Base-by-base conservation (phyloP, 108 stramenopile genomes). In the Discostella pseudostelligera region DNA sequence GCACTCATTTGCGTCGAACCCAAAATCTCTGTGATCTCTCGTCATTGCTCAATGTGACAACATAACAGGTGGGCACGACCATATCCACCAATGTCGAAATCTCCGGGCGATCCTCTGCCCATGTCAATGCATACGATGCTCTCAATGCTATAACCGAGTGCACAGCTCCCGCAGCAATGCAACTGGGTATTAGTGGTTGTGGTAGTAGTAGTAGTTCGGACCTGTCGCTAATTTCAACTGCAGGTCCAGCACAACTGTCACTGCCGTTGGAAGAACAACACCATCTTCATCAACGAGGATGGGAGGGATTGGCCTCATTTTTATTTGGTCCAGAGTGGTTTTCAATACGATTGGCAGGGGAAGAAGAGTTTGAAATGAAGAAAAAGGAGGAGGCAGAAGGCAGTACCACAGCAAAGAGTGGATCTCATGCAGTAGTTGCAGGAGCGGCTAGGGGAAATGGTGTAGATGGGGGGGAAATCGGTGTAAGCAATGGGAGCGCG, bases 271-370 rank as follows among this genome's bases (percentile, higher is more conserved):
- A 54, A 10, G 24, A 53, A 1, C 21, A 44, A 39, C 13, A 50
- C 5, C 39, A 55, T 40, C 21, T 11, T 37, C 39, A 48, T 0
- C 40, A 32, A 60, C 28, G 72, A 29, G 71, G 73, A 62, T 94
- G 89, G 93, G 81, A 87, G 65, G 85, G 83, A 8, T 70, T 94
- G 43, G 93, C 89, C 3, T 66, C 70, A 0, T 94, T 94, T 81
- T 69, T 80, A 25, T 94, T 89, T 76, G 89, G 93, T 12, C 85
- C 88, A 12, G 80, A 88, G 21, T 91, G 88, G 89, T 71, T 55
- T 48, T 44, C 62, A 13, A 69, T 81, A 44, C 78, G 56, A 8
- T 54, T 72, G 26, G 62, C 48, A 39, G 67, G 62, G 28, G 70
- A 80, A 16, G 69, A 63, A n/a, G 40, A 16, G 11, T 13, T 9